Base-by-base conservation (phyloP, 148 eudicot species). In the Arbutus unedo region DNA sequence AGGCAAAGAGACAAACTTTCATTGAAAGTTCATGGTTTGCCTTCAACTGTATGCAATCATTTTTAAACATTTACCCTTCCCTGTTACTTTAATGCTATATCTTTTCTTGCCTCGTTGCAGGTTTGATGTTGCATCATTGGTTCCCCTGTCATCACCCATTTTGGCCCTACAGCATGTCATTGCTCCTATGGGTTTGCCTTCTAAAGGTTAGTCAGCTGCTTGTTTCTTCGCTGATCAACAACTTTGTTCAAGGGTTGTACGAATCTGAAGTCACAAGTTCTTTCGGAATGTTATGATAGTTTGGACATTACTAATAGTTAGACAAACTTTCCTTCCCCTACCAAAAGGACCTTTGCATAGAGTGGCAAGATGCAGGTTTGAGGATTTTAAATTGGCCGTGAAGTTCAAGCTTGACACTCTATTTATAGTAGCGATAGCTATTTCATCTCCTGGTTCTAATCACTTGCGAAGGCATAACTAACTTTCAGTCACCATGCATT, bases 81-180 rank as follows among this genome's bases (percentile, higher is more conserved):
- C 79, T 15, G 55, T n/a, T 62, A 78, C 16, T 85, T 66, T 31
- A 66, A 66, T 31, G 18, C 77, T 16, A n/a, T 79, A 76, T 25
- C 67, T 80, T 71, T 77, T 78, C 50, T 76, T 81, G 51, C 49
- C 81, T 44, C 13, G 76, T 85, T 87, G 86, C 92, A 96, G 99
- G 99, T 96, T 94, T 88, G 98, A 96, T 87, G 88, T 96, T 86
- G 98, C 99, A 62, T 87, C 81, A 71, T 92, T 96, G 85, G 88
- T 85, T 82, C 93, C 93, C 78, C 89, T 91, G 72, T 83, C 94
- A 76, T 92, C 98, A 43, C 99, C 99, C 47, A 91, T 94, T 87
- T 86, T 96, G 83, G 87, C 98, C 82, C 87, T 96, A 87, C 94
- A 91, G 84, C 94, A 96, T 90, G 86, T 87, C 72, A 89, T 92